phyloP scores from a whole-genome alignment of 2,329 filamentous ascomycete genomes.

The Penicillium thymicola region DNA sequence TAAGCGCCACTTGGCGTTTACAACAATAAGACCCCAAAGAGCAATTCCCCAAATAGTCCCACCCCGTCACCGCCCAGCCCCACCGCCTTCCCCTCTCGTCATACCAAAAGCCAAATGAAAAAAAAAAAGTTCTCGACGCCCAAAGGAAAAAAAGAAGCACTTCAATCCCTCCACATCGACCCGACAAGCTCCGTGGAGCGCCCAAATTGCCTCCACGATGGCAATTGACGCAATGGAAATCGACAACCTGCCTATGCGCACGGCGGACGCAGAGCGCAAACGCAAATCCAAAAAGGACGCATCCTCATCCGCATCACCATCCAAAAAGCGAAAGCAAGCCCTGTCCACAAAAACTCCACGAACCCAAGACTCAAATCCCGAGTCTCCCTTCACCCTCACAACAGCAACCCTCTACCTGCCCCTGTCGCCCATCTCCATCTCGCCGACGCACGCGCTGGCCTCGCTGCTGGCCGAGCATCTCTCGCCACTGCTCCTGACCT shows the following conservation, averaged over 20 bases:
- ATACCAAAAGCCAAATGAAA: slow-evolving; percentile 24
- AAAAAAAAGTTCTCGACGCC: slow-evolving; percentile 31
- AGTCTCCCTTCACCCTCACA: slow-evolving; percentile 72
- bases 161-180: slow-evolving; percentile 10
- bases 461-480: slow-evolving; percentile 60
- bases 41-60: background rate
- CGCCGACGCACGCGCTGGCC: slow-evolving; percentile 52
- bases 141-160: slow-evolving; percentile 12
- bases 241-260: slow-evolving; percentile 25
- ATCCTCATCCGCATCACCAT: slow-evolving; percentile 27
- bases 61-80: slow-evolving; percentile 22
- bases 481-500: slow-evolving; percentile 61
- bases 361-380: slow-evolving; percentile 31
- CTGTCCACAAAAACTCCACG: slow-evolving; percentile 11
- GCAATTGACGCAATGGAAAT: slow-evolving; percentile 42
- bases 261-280: slow-evolving; percentile 35
- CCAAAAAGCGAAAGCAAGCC: slow-evolving; percentile 45
- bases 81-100: slow-evolving; percentile 27
- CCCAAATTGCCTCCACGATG: slow-evolving; percentile 32
- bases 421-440: slow-evolving; percentile 55
- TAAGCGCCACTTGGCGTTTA: background rate
- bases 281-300: slow-evolving; percentile 47
- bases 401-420: slow-evolving; percentile 71
- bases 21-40: slow-evolving; percentile 6
- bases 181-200: slow-evolving; percentile 18